Evolutionary conservation across 306 rosid species (phyloP).

Genomic region (Prunus davidiana): DNA sequence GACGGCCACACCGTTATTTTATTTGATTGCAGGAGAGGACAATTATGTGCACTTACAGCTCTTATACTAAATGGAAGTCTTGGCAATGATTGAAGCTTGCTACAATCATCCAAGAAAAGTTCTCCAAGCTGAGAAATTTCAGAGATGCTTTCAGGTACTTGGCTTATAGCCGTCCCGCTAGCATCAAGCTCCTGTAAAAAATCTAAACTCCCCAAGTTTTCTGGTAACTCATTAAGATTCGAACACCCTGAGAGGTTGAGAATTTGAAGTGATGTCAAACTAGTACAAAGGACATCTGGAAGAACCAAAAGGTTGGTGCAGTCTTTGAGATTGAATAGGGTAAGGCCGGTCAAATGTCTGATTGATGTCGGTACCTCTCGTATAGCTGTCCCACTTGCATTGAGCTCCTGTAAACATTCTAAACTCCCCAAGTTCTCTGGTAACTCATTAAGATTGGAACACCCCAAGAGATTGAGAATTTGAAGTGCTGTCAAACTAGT

Average conservation of each 20-base stretch:
- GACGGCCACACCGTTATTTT: not conserved
- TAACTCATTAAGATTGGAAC: too few species aligned
- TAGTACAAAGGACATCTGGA: not conserved
- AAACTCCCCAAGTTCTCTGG: too few species aligned
- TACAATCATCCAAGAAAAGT: constrained; percentile 4
- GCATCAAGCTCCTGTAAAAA: constrained; percentile 13
- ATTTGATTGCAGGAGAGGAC: constrained; percentile 7
- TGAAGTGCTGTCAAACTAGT: too few species aligned
- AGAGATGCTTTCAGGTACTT: constrained; percentile 17
- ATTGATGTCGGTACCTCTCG: constrained; percentile 2
- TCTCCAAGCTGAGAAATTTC: constrained; percentile 15
- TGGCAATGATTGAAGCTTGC: constrained; percentile 11
- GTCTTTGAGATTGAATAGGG: not conserved
- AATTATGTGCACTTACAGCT: not conserved
- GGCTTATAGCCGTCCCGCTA: not conserved
- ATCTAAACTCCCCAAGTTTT: constrained; percentile 11
- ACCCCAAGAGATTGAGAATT: too few species aligned
- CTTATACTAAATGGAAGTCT: constrained; percentile 9
- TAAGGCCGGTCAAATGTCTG: constrained; percentile 6
- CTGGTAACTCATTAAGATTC: not conserved
- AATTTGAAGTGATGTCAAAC: not conserved
- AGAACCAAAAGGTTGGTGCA: constrained; percentile 1
- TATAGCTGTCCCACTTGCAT: constrained; percentile 10
- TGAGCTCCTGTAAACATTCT: not conserved
- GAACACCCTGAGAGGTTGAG: constrained; percentile 17